Evolutionary conservation across 169 alveolate genomes (phyloP).

Genomic region (Besnoitia besnoiti): DNA sequence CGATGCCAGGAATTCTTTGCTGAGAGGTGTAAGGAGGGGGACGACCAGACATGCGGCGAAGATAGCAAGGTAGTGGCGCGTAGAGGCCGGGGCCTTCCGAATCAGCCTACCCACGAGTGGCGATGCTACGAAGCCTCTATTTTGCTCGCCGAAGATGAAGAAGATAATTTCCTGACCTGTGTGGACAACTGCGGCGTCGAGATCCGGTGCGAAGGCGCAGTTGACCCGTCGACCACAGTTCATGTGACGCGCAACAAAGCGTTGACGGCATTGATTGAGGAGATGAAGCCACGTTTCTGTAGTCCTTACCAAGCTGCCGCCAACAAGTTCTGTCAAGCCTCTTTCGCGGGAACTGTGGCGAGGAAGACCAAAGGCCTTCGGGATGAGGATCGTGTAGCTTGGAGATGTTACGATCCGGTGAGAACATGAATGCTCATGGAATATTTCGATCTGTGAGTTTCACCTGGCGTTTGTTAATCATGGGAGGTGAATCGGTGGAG

Average conservation of each 20-base stretch:
- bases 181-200: neutral
- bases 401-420: slow-evolving; percentile 18
- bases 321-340: neutral
- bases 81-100: neutral
- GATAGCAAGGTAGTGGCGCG: neutral
- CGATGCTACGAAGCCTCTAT: neutral
- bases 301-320: slow-evolving; percentile 6
- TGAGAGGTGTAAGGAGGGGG: neutral
- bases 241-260: neutral
- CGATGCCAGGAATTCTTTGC: neutral
- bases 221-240: neutral
- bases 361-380: slow-evolving; percentile 3
- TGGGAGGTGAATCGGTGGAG: too few species aligned
- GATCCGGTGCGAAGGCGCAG: slow-evolving; percentile 5
- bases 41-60: neutral
- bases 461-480: too few species aligned
- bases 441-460: too few species aligned
- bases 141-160: neutral
- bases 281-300: neutral
- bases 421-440: too few species aligned
- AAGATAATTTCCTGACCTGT: neutral
- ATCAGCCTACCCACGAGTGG: neutral
- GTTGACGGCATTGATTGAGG: neutral
- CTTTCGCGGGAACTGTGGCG: neutral
- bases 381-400: neutral